Base-by-base conservation (phyloP, 176 grass and related monocot genomes). In the Thinopyrum elongatum region DNA sequence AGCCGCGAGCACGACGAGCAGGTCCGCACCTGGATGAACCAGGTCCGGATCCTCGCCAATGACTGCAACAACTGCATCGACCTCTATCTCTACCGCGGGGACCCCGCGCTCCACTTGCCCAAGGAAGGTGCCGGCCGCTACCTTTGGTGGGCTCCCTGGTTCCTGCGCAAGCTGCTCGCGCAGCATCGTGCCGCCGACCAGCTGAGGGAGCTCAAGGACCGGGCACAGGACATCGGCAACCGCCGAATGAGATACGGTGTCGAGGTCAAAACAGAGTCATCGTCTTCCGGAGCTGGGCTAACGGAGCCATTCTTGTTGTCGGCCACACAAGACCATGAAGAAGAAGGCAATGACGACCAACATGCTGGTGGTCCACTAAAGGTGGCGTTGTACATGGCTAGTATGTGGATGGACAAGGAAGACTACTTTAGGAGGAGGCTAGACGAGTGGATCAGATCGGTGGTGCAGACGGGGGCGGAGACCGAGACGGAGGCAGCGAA, bases 51-150 rank as follows among this genome's bases (percentile, higher is more conserved):
- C 1, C 74, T 76, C 16, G 74, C 74, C 46, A 49, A 31, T 3
- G 74, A 76, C 74, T 76, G 74, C 74, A 53, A 31, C 28, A 55
- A 5, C 47, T 76, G 74, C 74, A 76, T 76, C 46, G 46, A 76
- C 15, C 74, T 76, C 15, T 55, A 76, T 17, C 28, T 19, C 23
- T 63, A 27, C 60, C 60, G 60, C 2, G 60, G 60, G 23, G 11
- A 65, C 27, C 63, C 63, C 2, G 27, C 10, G 0, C 30, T 58
- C 29, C 17, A 33, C 27, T 28, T 16, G 1, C 47, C 74, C 17
- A 57, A 17, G 49, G 9, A 19, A 2, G 10, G 49, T 0, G 16
- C 22, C 2, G 3, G 13, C 11, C 26, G 63, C 2, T 30, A 0
- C 74, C 75, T 78, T 11, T 7, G 30, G 28, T 60, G 75, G 75